Conservation (phyloP, 768 basidiomycete species). For the Podaxis sp. region DNA sequence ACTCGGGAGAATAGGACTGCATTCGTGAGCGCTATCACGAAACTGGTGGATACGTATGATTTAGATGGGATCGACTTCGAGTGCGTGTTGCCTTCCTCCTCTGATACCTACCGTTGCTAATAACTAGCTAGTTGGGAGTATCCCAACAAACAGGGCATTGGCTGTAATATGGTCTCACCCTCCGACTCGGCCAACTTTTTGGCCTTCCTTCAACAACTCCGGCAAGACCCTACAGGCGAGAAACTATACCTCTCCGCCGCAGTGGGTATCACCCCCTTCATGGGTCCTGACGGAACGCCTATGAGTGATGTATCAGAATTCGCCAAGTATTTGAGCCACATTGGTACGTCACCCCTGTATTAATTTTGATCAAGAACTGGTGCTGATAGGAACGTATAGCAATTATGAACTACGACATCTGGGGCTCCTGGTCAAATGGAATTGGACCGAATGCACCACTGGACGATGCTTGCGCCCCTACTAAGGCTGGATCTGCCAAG, state of each 20-base stretch:
- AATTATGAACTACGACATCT: constrained; percentile 63
- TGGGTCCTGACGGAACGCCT: constrained; percentile 48
- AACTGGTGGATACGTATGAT: constrained; percentile 40
- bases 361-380: background rate
- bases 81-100: constrained; percentile 20
- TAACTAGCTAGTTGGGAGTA: constrained; percentile 65
- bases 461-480: constrained; percentile 57
- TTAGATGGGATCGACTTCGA: constrained; percentile 57
- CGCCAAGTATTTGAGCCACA: constrained; percentile 50
- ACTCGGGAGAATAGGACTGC: constrained; percentile 48
- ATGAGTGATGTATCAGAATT: constrained; percentile 65
- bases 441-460: constrained; percentile 86
- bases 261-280: constrained; percentile 32
- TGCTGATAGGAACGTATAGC: constrained; percentile 23
- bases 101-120: background rate
- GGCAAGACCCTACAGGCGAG: constrained; percentile 40
- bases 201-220: constrained; percentile 66
- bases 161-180: constrained; percentile 54
- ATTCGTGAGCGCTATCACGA: constrained; percentile 50
- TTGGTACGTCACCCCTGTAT: constrained; percentile 20
- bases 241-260: constrained; percentile 52
- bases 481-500: constrained; percentile 62
- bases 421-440: constrained; percentile 43
- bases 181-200: constrained; percentile 76
- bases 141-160: constrained; percentile 58